A percentile compares a stretch with the other conserved stretches of the same genome.
phyloP scores from a whole-genome alignment of 2,329 filamentous ascomycete species.

The Metarhizium rileyi region DNA sequence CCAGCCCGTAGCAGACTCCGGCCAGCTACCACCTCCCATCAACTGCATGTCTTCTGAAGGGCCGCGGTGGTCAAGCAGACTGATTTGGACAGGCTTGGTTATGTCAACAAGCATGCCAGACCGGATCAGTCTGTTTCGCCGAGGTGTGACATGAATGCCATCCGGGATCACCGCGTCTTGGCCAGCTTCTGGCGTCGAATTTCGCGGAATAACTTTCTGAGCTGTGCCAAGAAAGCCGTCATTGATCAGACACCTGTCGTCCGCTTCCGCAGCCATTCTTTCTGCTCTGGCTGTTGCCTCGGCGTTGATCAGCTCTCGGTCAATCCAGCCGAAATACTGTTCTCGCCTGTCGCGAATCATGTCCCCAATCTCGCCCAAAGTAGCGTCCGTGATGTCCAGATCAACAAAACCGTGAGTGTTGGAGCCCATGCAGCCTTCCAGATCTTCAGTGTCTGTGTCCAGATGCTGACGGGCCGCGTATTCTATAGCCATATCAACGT shows the following conservation, averaged over 20 bases:
- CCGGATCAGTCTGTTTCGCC: slow-evolving; percentile 1
- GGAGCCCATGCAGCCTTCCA: slow-evolving; percentile 10
- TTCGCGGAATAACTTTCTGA: neutral
- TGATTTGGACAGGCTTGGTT: neutral
- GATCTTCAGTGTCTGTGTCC: neutral
- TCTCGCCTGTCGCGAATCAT: slow-evolving; percentile 7
- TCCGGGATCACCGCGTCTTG: neutral
- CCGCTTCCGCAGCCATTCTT: neutral
- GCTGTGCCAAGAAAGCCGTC: neutral
- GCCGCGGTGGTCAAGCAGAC: neutral
- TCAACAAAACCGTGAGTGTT: slow-evolving; percentile 14
- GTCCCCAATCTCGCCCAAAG: slow-evolving; percentile 15
- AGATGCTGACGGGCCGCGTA: slow-evolving; percentile 12
- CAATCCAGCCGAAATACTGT: slow-evolving; percentile 8
- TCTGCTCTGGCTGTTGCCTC: neutral
- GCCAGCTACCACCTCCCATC: neutral
- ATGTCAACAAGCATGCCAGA: slow-evolving; percentile 1
- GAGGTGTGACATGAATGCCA: slow-evolving; percentile 4
- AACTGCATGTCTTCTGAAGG: neutral
- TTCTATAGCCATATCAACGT: slow-evolving; percentile 8
- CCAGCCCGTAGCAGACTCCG: neutral
- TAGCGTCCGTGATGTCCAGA: slow-evolving; percentile 13
- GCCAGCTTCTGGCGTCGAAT: neutral
- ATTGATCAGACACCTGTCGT: neutral
- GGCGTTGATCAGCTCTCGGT: slow-evolving; percentile 3